Evolutionary conservation across 805 yeast species (phyloP).

Genomic region (Candida endomychidarum): DNA sequence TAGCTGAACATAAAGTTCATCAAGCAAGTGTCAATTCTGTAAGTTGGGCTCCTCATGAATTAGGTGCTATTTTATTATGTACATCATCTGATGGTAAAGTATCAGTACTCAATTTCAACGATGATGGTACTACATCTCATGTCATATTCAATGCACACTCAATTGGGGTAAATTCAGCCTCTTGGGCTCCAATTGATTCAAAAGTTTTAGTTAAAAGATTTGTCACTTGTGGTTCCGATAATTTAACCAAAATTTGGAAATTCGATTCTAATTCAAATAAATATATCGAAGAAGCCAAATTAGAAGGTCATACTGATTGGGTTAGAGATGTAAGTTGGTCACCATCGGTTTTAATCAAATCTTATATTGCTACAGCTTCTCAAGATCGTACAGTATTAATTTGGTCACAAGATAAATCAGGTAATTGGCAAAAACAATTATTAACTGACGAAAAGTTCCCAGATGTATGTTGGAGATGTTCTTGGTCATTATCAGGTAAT

Average conservation of each 20-base stretch:
- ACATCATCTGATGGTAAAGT: slow-evolving; percentile 93
- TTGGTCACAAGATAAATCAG: slow-evolving; percentile 81
- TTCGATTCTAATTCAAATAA: slow-evolving; percentile 54
- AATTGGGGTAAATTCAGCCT: slow-evolving; percentile 90
- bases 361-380: slow-evolving; percentile 94
- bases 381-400: slow-evolving; percentile 93
- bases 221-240: slow-evolving; percentile 95
- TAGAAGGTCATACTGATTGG: slow-evolving; percentile 96
- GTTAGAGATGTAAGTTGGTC: slow-evolving; percentile 99
- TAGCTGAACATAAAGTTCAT: slow-evolving; percentile 84
- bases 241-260: slow-evolving; percentile 88
- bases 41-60: slow-evolving; percentile 96
- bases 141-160: slow-evolving; percentile 76
- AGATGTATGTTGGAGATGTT: slow-evolving; percentile 97
- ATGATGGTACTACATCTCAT: slow-evolving; percentile 77
- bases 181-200: slow-evolving; percentile 80
- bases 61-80: slow-evolving; percentile 87
- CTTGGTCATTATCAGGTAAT: slow-evolving; percentile 96
- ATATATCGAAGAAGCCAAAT: slow-evolving; percentile 69
- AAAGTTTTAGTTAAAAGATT: slow-evolving; percentile 59
- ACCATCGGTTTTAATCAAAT: slow-evolving; percentile 80
- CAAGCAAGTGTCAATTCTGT: slow-evolving; percentile 94
- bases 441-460: slow-evolving; percentile 83
- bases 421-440: slow-evolving; percentile 77
- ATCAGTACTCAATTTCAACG: slow-evolving; percentile 86